These are phyloP conservation scores for Cladosporium halotolerans DNA, from an alignment of 2,329 filamentous ascomycete species.

Conservation along the genomic window DNA sequence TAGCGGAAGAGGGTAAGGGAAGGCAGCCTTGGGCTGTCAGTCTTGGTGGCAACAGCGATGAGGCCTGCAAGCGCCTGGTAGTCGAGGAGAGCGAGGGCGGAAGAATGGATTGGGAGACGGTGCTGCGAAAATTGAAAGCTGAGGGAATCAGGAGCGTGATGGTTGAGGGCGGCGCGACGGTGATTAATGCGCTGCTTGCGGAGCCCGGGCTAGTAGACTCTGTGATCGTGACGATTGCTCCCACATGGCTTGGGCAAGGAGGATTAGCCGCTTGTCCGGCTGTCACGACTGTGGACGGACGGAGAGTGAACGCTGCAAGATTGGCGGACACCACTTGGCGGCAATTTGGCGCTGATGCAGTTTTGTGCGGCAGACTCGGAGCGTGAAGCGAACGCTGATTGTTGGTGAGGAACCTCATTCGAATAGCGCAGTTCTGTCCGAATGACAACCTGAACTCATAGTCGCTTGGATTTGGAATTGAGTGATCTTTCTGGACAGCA, in stretches of 20 bases:
- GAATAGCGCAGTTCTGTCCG: too few relatives aligned
- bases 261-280: conserved; percentile 73
- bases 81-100: neutral
- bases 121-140: conserved; percentile 52
- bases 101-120: conserved; percentile 53
- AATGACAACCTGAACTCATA: too few relatives aligned
- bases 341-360: conserved; percentile 74
- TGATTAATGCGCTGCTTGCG: conserved; percentile 74
- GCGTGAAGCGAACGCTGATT: neutral
- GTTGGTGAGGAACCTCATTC: too few relatives aligned
- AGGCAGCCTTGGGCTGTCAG: conserved; percentile 66
- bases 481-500: too few relatives aligned
- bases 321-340: conserved; percentile 65
- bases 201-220: conserved; percentile 60
- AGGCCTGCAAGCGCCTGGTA: neutral
- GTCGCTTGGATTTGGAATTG: too few relatives aligned
- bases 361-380: conserved; percentile 60
- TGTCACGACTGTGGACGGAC: conserved; percentile 46
- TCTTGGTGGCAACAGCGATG: conserved; percentile 37
- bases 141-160: conserved; percentile 72
- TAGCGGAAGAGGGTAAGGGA: conserved; percentile 59
- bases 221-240: conserved; percentile 83
- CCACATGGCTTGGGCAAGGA: conserved; percentile 79
- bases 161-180: conserved; percentile 79
- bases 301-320: conserved; percentile 53